Base-by-base conservation (phyloP, 148 eudicot genomes). In the Tetragonia tetragonoides region DNA sequence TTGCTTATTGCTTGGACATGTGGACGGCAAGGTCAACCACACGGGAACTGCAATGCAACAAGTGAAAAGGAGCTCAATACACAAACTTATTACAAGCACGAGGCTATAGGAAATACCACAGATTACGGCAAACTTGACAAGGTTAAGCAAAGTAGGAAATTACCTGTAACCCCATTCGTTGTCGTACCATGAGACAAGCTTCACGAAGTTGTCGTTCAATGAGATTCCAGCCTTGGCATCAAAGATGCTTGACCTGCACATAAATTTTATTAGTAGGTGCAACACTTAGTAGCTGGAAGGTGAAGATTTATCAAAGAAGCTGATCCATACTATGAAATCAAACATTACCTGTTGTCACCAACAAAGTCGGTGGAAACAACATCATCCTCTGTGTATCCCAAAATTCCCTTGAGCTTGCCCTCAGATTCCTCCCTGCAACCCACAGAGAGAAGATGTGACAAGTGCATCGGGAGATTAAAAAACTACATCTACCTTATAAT, bases 81-180 rank as follows among this genome's bases (percentile, higher is more conserved):
- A 20, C 62, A 49, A 3, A 9, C 10, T 40, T 70, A n/a, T 20
- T 14, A 28, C n/a, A 40, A 56, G 23, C 4, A 17, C 1, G 11
- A 39, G 3, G 34, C 12, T 12, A 10, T 12, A 10, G 3, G 6
- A 71, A 6, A 37, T 1, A 7, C 12, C 11, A 20, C 47, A 7
- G 49, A 10, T 10, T 7, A 9, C 15, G 56, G 28, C 23, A 4
- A 4, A 3, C 51, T 10, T 7, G 11, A 46, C 56, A 47, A 12
- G 34, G 4, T 2, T 10, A 28, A 28, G 34, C 34, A 28, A 28
- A 28, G 34, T 28, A 28, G 34, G 34, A 0, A 66, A 61, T 84
- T 88, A 92, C 97, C 97, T 90, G 90, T 93, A 90, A 28, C 97
- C 97, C 97, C 93, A 90, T 85, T 93, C 97, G 23, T 93, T 93